Evolutionary conservation across 768 basidiomycete genomes (phyloP), one percentile per base, ranked within the genome.

Genomic region (Boletus reticuloceps): DNA sequence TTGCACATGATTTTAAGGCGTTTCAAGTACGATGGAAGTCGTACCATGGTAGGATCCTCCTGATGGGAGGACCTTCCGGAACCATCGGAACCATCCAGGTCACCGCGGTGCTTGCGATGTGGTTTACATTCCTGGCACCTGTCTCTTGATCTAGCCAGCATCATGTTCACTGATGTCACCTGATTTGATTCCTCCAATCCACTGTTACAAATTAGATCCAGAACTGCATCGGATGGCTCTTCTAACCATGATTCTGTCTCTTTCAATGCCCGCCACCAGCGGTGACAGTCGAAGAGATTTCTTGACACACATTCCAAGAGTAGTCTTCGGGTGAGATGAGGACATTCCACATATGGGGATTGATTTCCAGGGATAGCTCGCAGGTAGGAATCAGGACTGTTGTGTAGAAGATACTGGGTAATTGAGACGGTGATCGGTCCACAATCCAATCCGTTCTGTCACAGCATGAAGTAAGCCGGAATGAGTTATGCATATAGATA

Each of bases 401-500:
- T 47, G 2, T 14, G 11, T 3, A 56, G 5, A 7, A 56, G 25
- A 32, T 56, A 56, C 3, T 2, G 38, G 5, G 46, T 43, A 2
- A 52, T 51, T 0, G 50, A 56, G 11, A 56, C 34, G 1, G 45
- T 10, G 2, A 52, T 43, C 1, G 50, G 55, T 31, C 50, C 55
- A 48, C 55, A 56, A 32, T 56, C 55, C 32, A 56, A 9, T 4
- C 39, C 45, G 19, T 56, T 56, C 55, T 56, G 14, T 36, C 0
- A 6, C 11, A 36, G 14, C 14, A 36, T 36, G 13, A 36, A 36
- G 11, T 29, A 8, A 9, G 7, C 27, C 1, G 9, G 1, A 36
- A 36, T 36, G 13, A 36, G 34, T 14, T 3, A 25, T 11, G 6
- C 0, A 1, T 13, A 36, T 14, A 36, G 11, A 12, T 13, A 36